Evolutionary conservation across 805 yeast species (phyloP), one percentile per base, ranked within the genome.

Genomic region (Tetrapisispora phaffii): DNA sequence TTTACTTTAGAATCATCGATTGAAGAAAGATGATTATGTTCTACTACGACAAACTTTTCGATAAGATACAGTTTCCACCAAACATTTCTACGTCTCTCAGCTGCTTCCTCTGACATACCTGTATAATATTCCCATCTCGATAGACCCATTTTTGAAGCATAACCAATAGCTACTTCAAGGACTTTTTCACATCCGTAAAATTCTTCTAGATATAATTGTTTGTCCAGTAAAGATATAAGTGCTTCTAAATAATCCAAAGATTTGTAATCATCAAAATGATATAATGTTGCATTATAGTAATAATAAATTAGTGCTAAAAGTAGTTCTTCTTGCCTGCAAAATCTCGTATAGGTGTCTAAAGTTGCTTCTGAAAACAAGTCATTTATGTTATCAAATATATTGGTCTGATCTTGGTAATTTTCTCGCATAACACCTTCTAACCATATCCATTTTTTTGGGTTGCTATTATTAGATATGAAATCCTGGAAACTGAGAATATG

Each of bases 101-200:
- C 65, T 2, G 47, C 40, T 7, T 42, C 47, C 45, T 62, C 65
- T 40, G 56, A 58, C 42, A 62, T 40, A 6, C 65, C 65, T n/a
- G 60, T 59, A 44, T 60, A 60, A 41, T 44, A 59, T 39, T 63
- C 67, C 67, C 67, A 63, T 16, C 64, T 52, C 9, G 55, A 49
- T 4, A 62, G 45, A 4, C 67, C 67, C 42, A 54, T 44, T n/a
- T 42, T 50, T 15, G 47, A 44, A 5, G 63, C 59, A 38, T 53
- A 52, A 29, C 52, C 51, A 2, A 55, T 38, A 1, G 59, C 58
- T 16, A 53, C 50, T 1, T 49, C 51, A n/a, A 57, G 35, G 2
- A 58, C 56, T 36, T 52, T 55, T 24, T 48, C 50, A 28, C 49
- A 48, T 2, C 57, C 58, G 38, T 53, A 53, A 20, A 40, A 44